Evolutionary conservation across 345 rosid species (phyloP).

Genomic region (Aurinia saxatilis): DNA sequence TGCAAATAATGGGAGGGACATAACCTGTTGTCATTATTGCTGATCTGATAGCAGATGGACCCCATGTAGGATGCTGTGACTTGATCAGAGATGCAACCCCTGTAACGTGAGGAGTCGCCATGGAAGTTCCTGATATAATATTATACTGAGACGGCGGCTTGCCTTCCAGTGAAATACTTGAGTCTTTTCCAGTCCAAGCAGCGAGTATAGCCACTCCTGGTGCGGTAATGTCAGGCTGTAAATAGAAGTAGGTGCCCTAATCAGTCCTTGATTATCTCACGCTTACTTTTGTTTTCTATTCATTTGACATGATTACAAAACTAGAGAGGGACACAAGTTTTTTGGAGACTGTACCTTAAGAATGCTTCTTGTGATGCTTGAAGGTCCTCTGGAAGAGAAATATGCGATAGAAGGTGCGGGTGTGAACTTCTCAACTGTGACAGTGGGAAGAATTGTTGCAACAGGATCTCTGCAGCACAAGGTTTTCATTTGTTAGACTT

Average conservation of each 20-base stretch:
- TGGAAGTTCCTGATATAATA: constrained; percentile 71
- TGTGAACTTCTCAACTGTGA: constrained; percentile 36
- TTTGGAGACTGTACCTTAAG: constrained; percentile 58
- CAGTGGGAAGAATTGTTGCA: constrained; percentile 58
- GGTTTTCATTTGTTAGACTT: neutral
- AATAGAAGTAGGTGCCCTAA: neutral
- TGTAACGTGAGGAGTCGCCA: constrained; percentile 78
- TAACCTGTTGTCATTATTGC: constrained; percentile 88
- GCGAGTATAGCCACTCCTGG: constrained; percentile 76
- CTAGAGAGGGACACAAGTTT: no score
- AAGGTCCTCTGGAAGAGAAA: constrained; percentile 84
- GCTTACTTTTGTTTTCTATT: no score
- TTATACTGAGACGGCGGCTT: constrained; percentile 41
- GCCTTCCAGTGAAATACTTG: constrained; percentile 26
- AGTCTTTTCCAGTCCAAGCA: constrained; percentile 65
- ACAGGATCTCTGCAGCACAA: constrained; percentile 47
- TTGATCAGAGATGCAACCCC: constrained; percentile 57
- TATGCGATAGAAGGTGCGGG: constrained; percentile 65
- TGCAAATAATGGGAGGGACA: neutral
- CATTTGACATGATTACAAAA: no score
- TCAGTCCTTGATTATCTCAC: neutral
- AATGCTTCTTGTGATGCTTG: constrained; percentile 47
- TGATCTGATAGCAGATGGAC: constrained; percentile 64
- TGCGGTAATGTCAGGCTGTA: constrained; percentile 88
- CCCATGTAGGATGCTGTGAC: constrained; percentile 50